Evolutionary conservation across 495 filamentous ascomycete genomes (phyloP), one percentile per base, ranked within the genome.

Genomic region (Cairneyella variabilis): DNA sequence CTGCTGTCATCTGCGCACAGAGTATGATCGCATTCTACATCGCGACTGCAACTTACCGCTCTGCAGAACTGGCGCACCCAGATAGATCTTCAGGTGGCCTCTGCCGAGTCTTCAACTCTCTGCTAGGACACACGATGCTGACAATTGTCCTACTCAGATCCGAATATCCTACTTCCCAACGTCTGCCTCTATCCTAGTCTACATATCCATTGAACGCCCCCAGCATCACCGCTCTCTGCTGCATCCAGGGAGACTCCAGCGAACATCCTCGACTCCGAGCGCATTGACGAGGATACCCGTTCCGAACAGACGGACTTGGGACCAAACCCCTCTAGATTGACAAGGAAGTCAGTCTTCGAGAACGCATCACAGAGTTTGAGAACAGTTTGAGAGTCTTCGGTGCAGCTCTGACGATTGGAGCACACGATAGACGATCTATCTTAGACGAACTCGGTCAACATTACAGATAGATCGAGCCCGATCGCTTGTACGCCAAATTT

Each of bases 131-230:
- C 43, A 53, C 54, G 32, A 44, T 44, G 51, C 54, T 58, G 36
- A 58, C 51, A 18, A 46, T 38, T 18, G 43, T 62, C 32, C 42
- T 3, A 53, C 47, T 11, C 54, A 62, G 59, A 58, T 53, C 57
- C 54, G 40, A 52, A 36, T 38, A 51, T 55, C 43, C 18, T 46
- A 27, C 30, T 8, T 52, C 48, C 45, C 32, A 46, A 22, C 38
- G 49, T 26, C 59, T 55, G 25, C 48, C 47, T 53, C 41, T 23
- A 43, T 51, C 51, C 59, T 43, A 14, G 27, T 30, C 43, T 45
- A 55, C 58, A 51, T 53, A 52, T 30, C 55, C 54, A 52, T 50
- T 48, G 30, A 57, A 39, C 42, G 30, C 42, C 50, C 53, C 47
- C 14, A 42, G 49, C 53, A 41, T 53, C 58, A 48, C 34, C 54